These are phyloP conservation scores for Pulicaria dysenterica DNA, from an alignment of 129 eudicot species.

Conservation along the genomic window DNA sequence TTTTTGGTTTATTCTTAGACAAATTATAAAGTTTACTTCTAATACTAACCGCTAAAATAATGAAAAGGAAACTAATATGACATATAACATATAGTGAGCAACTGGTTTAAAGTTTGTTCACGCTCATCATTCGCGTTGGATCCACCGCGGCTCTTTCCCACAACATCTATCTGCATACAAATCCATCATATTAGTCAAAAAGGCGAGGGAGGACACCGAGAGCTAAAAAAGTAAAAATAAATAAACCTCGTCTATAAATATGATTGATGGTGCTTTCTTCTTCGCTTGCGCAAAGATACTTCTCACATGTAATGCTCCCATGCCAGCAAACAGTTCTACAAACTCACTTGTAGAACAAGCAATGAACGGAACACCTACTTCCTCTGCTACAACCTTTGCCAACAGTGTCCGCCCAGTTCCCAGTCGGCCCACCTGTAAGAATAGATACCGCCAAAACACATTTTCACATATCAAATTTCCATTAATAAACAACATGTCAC, in stretches of 20 bases:
- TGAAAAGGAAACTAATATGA: too few species aligned
- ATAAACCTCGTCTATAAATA: constrained; percentile 87
- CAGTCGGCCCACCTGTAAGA: too few species aligned
- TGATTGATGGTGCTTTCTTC: constrained; percentile 87
- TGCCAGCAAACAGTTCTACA: constrained; percentile 85
- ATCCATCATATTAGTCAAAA: too few species aligned
- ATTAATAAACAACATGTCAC: too few species aligned
- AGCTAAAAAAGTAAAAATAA: background rate
- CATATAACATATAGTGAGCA: constrained; percentile 64
- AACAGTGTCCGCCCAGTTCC: too few species aligned
- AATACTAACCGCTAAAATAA: background rate
- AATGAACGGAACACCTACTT: constrained; percentile 40
- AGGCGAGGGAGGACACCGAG: background rate
- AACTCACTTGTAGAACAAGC: constrained; percentile 95
- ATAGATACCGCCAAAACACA: too few species aligned
- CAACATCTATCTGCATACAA: constrained; percentile 77
- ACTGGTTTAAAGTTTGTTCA: constrained; percentile 82
- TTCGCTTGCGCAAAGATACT: constrained; percentile 86
- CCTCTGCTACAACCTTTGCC: too few species aligned
- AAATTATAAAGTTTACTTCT: background rate
- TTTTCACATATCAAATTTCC: too few species aligned
- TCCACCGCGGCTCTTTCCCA: constrained; percentile 46
- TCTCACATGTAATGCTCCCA: constrained; percentile 92
- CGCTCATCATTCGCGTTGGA: constrained; percentile 53
- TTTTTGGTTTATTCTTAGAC: too few species aligned